Conservation (phyloP, 202 grass and related monocot species). For the Alloteropsis angusta region DNA sequence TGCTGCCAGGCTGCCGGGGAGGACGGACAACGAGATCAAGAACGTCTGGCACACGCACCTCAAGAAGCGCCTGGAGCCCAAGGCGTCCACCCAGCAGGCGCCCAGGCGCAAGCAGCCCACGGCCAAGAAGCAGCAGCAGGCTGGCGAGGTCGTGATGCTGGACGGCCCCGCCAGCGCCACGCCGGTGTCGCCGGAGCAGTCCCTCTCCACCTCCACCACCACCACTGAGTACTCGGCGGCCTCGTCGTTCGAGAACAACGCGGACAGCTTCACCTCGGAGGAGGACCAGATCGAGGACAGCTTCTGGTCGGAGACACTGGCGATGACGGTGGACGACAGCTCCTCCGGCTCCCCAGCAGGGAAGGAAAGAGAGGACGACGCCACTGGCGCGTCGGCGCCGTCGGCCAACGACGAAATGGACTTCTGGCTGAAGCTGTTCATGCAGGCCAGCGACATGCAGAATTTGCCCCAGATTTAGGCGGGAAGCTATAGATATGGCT, state of each 20-base stretch:
- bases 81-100: neutral
- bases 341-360: neutral
- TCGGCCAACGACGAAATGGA: constrained; percentile 48
- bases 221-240: constrained; percentile 22
- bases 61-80: constrained; percentile 52
- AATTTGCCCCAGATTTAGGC: constrained; percentile 36
- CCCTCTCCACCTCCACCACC: constrained; percentile 23
- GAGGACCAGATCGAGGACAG: constrained; percentile 56
- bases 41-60: constrained; percentile 91
- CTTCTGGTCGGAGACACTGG: constrained; percentile 70
- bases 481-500: neutral
- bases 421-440: constrained; percentile 75
- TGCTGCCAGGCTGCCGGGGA: constrained; percentile 65
- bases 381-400: neutral
- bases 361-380: neutral
- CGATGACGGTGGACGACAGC: constrained; percentile 32
- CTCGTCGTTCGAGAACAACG: constrained; percentile 24
- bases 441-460: constrained; percentile 51
- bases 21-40: constrained; percentile 96
- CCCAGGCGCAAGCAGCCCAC: constrained; percentile 25
- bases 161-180: neutral
- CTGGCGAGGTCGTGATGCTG: neutral
- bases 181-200: constrained; percentile 35
- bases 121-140: constrained; percentile 11
- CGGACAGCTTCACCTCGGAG: constrained; percentile 45